phyloP scores from a whole-genome alignment of 441 rosid species.

The Gossypium lobatum region DNA sequence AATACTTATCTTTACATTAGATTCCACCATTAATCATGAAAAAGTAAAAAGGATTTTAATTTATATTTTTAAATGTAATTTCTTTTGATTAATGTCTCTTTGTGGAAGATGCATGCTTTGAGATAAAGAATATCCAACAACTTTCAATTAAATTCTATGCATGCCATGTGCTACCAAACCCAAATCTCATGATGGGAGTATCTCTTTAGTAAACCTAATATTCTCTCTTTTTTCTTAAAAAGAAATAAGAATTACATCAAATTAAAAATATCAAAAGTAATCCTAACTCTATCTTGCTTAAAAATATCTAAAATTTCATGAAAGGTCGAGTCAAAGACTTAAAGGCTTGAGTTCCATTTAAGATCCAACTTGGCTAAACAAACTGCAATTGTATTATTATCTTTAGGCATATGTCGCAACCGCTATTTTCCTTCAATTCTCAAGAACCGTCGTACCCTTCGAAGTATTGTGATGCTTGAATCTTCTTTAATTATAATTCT shows the following conservation, averaged over 20 bases:
- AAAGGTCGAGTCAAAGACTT: too few relatives aligned
- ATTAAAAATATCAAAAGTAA: too few relatives aligned
- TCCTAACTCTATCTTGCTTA: too few relatives aligned
- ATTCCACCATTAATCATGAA: neutral
- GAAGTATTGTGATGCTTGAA: too few relatives aligned
- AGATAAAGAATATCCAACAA: constrained; percentile 9
- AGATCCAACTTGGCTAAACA: too few relatives aligned
- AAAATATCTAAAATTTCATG: too few relatives aligned
- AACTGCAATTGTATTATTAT: neutral
- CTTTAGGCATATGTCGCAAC: neutral
- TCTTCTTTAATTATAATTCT: too few relatives aligned
- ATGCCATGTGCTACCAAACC: constrained; percentile 29
- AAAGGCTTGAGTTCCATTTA: too few relatives aligned
- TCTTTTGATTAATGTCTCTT: neutral
- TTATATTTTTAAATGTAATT: neutral
- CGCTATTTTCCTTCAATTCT: too few relatives aligned
- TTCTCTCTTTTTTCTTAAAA: neutral
- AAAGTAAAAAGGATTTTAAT: neutral
- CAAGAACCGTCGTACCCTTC: too few relatives aligned
- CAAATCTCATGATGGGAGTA: constrained; percentile 10
- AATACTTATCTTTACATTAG: neutral
- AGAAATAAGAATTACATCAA: too few relatives aligned
- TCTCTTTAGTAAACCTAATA: constrained; percentile 17
- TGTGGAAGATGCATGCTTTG: constrained; percentile 11
- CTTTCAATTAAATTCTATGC: constrained; percentile 16